Evolutionary conservation across 2,329 filamentous ascomycete species (phyloP).

Genomic region (Verticillium nonalfalfae): DNA sequence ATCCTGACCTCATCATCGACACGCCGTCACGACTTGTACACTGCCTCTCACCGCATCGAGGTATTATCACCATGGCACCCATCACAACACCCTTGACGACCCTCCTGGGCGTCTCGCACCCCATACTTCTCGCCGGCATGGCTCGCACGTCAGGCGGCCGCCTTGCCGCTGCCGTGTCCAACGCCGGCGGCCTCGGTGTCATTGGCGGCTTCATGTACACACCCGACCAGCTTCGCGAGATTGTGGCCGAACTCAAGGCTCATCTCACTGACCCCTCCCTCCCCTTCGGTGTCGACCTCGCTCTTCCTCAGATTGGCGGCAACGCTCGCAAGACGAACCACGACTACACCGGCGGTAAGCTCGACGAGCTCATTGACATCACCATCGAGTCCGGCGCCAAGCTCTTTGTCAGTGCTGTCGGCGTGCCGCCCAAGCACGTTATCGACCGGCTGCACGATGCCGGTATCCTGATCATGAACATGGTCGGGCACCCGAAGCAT

Average conservation of each 20-base stretch:
- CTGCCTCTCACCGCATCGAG: background rate
- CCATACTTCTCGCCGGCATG: conserved; percentile 91
- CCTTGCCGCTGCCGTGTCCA: conserved; percentile 81
- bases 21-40: background rate
- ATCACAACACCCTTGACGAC: conserved; percentile 73
- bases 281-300: conserved; percentile 87
- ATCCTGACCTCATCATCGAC: conserved; percentile 22
- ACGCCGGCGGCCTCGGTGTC: conserved; percentile 78
- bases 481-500: conserved; percentile 91
- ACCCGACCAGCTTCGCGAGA: conserved; percentile 66
- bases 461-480: conserved; percentile 89
- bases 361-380: conserved; percentile 83
- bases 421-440: conserved; percentile 69
- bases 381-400: conserved; percentile 77
- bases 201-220: conserved; percentile 68
- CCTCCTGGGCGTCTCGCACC: conserved; percentile 79
- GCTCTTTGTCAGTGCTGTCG: conserved; percentile 83
- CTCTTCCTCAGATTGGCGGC: conserved; percentile 82
- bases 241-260: conserved; percentile 81
- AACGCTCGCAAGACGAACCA: conserved; percentile 85
- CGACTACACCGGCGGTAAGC: conserved; percentile 86
- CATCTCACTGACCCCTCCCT: conserved; percentile 60
- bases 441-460: conserved; percentile 73
- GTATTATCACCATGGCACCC: conserved; percentile 22
- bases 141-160: conserved; percentile 73